Percentiles rank a stretch among this genome's conserved stretches.
These are phyloP conservation scores for Neocallimastix lanati DNA, from an alignment of 192 early-diverging fungal genomes.

Conservation along the genomic window DNA sequence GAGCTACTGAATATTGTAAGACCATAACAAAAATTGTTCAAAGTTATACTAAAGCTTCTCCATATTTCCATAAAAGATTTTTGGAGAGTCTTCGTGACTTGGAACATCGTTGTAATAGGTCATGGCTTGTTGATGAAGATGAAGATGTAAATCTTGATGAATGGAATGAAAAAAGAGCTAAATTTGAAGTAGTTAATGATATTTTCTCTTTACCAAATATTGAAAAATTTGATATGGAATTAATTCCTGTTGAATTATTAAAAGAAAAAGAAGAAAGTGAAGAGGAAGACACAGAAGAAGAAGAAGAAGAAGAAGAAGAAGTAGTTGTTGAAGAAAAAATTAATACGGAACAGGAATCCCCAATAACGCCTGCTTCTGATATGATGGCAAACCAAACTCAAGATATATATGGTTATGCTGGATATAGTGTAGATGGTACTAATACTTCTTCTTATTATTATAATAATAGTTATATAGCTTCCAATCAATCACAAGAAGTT, in stretches of 20 bases:
- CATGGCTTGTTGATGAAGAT: background rate
- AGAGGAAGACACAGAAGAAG: background rate
- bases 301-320: background rate
- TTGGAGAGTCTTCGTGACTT: slow-evolving; percentile 53
- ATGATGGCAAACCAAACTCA: too few relatives aligned
- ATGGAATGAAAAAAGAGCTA: background rate
- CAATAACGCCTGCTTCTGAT: too few relatives aligned
- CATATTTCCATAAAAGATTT: slow-evolving; percentile 58
- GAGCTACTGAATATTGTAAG: slow-evolving; percentile 61
- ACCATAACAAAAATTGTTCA: slow-evolving; percentile 53
- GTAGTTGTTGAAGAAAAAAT: background rate
- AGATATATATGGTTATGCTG: too few relatives aligned
- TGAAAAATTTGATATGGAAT: background rate
- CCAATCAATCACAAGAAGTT: too few relatives aligned
- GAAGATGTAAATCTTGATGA: background rate
- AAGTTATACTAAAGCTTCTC: slow-evolving; percentile 50
- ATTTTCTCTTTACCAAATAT: background rate
- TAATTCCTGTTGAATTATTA: background rate
- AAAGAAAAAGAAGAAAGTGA: background rate
- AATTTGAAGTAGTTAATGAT: background rate
- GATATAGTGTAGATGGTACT: too few relatives aligned
- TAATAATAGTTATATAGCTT: too few relatives aligned
- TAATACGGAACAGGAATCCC: too few relatives aligned
- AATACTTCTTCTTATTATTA: too few relatives aligned
- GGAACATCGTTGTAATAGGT: slow-evolving; percentile 23